Percentiles rank a stretch among this genome's conserved stretches.
These are phyloP conservation scores for Colletotrichum noveboracense DNA, from an alignment of 2,329 filamentous ascomycete genomes.

Conservation along the genomic window DNA sequence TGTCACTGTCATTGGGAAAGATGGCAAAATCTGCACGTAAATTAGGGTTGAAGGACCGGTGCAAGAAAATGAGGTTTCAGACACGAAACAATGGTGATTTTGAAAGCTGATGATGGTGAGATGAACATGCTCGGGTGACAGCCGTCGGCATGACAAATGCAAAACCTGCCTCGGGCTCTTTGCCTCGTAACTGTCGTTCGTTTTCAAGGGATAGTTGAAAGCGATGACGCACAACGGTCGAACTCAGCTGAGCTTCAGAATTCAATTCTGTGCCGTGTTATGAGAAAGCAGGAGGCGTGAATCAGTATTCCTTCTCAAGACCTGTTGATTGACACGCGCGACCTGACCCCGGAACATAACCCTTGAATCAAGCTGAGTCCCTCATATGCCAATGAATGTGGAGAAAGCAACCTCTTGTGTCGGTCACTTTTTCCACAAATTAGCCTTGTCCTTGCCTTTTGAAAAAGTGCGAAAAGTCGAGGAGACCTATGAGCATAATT, in stretches of 20 bases:
- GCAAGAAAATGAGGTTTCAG: background rate
- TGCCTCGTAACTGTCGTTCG: background rate
- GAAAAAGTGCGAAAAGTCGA: background rate
- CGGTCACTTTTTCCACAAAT: background rate
- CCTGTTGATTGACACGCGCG: background rate
- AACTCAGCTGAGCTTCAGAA: background rate
- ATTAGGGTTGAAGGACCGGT: background rate
- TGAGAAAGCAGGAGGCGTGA: background rate
- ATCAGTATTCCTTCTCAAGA: background rate
- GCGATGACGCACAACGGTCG: background rate
- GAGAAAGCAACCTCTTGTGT: background rate
- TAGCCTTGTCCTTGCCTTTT: background rate
- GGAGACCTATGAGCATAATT: background rate
- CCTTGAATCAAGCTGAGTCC: background rate
- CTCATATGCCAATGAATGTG: fast-evolving
- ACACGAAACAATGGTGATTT: background rate
- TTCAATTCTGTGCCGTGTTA: background rate
- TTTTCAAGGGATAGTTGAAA: fast-evolving
- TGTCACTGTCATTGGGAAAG: background rate
- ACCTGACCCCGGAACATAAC: background rate
- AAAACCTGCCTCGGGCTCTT: background rate
- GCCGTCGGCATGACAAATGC: background rate
- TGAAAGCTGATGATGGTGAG: background rate
- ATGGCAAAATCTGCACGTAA: background rate
- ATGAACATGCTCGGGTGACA: background rate